Base-by-base conservation (phyloP, 345 rosid genomes). In the Moricandia arvensis region DNA sequence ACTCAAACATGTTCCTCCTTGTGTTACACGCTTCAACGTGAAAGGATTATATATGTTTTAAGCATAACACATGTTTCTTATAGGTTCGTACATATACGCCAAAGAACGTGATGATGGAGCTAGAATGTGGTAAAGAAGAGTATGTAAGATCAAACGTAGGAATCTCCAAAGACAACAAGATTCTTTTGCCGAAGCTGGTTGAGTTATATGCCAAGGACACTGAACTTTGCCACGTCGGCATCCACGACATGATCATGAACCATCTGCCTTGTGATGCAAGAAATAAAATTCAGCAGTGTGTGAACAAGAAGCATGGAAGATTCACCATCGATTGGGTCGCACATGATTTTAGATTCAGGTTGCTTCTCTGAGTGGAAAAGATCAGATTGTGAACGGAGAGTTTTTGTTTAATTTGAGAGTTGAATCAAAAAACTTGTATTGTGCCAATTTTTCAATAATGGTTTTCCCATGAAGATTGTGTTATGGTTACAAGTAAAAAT, bases 111-210 rank as follows among this genome's bases (percentile, higher is more conserved):
- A 85, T 82, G 75, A 82, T 82, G 83, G 97, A 89, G 78, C 81
- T 95, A 55, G 93, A 92, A 81, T 81, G 81, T 21, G 97, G 96
- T 16, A 90, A 81, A 73, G 88, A 89, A 71, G 99, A 92, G 53
- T 89, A 89, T 82, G 75, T 95, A 61, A 83, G 66, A 72, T 84
- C 96, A 83, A 84, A 77, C 65, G 21, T 90, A 26, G 69, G 76
- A 45, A 64, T 84, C 27, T 84, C 80, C 60, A 87, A 89, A 74
- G 90, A 88, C 9, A 84, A 82, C 71, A 91, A 87, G 79, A 80
- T 95, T 68, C 69, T 79, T 17, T 74, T 92, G 45, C 97, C 99
- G 4, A 92, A 89, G 80, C 79, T 89, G 6, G 85, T 90, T 4
- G 97, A 90, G 34, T 74, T 79, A 57, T 92, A 86, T 6, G 93